Base-by-base conservation (phyloP, 495 filamentous ascomycete species). In the Hypoxylon intermedium region DNA sequence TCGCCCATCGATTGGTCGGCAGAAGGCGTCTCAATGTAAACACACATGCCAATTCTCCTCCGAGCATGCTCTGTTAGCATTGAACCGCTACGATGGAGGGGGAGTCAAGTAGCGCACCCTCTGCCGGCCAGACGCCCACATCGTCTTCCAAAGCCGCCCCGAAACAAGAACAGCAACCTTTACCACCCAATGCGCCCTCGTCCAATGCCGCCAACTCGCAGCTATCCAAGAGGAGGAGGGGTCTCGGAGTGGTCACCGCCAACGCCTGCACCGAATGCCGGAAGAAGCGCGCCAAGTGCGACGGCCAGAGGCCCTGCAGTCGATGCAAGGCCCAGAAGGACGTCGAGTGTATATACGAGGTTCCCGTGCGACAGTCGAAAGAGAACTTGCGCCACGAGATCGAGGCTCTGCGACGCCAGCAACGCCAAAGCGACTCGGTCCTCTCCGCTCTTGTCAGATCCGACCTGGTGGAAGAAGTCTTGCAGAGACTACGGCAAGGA, bases 211-310 rank as follows among this genome's bases (percentile, higher is more conserved):
- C 47, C 15, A 62, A 60, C 19, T 23, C 30, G 2, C 64, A 67
- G 19, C 53, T 72, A 5, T 77, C 76, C 3, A 80, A 78, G 58
- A 64, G 80, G 16, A 72, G 77, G 52, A 74, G 82, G 41, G 82
- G 82, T 12, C 58, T 80, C 3, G 81, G 81, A 11, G 66, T 82
- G 5, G 80, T 84, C 5, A 84, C 82, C 3, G 75, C 75, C 28
- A 84, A 82, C 53, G 82, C 82, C 1, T 84, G 82, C 63, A 83
- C 78, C 21, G 82, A 83, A 64, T 84, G 82, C 57, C 74, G 81
- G 13, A 84, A 84, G 71, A 84, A 83, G 53, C 75, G 82, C 51
- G 79, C 79, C 38, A 84, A 84, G 76, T 84, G 82, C 58, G 82
- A 84, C 52, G 82, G 82, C 11, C 69, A 81, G 40, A 75, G 62